These are phyloP conservation scores for Citrus maxima DNA, from an alignment of 345 rosid species.

Conservation along the genomic window DNA sequence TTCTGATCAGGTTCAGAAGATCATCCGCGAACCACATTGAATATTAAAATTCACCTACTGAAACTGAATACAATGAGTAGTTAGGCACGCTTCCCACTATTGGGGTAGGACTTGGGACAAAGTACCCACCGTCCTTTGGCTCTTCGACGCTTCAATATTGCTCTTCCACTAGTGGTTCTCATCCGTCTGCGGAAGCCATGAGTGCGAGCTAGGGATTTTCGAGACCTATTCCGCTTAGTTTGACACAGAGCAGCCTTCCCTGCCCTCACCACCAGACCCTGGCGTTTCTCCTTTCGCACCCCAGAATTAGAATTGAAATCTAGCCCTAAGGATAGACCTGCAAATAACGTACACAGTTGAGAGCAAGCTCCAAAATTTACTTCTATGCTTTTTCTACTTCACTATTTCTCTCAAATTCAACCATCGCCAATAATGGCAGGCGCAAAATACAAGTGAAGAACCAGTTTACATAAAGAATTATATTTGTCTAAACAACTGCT, in stretches of 20 bases:
- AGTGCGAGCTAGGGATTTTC: constrained; percentile 89
- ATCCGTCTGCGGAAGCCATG: constrained; percentile 89
- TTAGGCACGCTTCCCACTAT: constrained; percentile 62
- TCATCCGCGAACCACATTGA: constrained; percentile 3
- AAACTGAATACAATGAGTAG: background rate
- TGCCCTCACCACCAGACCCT: constrained; percentile 81
- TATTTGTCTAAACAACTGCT: background rate
- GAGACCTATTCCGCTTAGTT: constrained; percentile 87
- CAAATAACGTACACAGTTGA: constrained; percentile 5
- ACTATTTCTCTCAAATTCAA: background rate
- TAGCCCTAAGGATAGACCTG: constrained; percentile 69
- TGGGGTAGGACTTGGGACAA: constrained; percentile 85
- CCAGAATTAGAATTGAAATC: constrained; percentile 40
- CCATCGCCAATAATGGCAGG: background rate
- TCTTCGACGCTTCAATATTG: constrained; percentile 77
- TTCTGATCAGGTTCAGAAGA: constrained; percentile 7
- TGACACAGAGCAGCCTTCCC: constrained; percentile 82
- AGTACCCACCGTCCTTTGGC: constrained; percentile 90
- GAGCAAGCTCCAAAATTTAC: background rate
- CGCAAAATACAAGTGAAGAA: background rate
- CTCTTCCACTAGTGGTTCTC: constrained; percentile 91
- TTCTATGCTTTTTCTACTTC: background rate
- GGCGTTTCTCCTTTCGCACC: constrained; percentile 34
- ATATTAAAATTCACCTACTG: background rate
- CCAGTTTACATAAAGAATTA: background rate